Evolutionary conservation across 495 filamentous ascomycete species (phyloP).

Genomic region (Aspergillus coremiiformis): DNA sequence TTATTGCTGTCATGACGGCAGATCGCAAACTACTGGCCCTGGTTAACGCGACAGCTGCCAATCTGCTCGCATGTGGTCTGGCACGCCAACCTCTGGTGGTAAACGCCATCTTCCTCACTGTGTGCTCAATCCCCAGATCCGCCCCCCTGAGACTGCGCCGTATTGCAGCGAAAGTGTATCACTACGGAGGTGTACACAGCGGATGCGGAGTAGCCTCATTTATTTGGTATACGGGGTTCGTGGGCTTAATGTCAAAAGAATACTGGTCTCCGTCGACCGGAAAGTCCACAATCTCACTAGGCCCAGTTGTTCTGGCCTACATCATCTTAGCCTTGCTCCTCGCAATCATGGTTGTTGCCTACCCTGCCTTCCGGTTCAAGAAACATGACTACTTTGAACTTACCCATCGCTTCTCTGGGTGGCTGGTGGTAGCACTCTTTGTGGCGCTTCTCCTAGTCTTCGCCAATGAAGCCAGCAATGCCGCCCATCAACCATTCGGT

Average conservation of each 20-base stretch:
- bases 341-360: slow-evolving; percentile 36
- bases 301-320: slow-evolving; percentile 31
- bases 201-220: slow-evolving; percentile 61
- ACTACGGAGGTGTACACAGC: slow-evolving; percentile 70
- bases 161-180: slow-evolving; percentile 65
- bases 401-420: slow-evolving; percentile 49
- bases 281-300: slow-evolving; percentile 19
- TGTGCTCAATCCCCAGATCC: slow-evolving; percentile 49
- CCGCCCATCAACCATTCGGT: slow-evolving; percentile 21
- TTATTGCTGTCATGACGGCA: slow-evolving; percentile 35
- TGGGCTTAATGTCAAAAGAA: slow-evolving; percentile 43
- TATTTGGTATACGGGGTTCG: slow-evolving; percentile 61
- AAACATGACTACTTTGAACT: slow-evolving; percentile 51
- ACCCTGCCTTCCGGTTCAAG: slow-evolving; percentile 38
- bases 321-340: slow-evolving; percentile 35
- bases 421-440: slow-evolving; percentile 45
- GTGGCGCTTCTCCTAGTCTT: slow-evolving; percentile 34
- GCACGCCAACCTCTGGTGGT: slow-evolving; percentile 71
- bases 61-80: slow-evolving; percentile 47
- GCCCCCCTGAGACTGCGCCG: slow-evolving; percentile 57
- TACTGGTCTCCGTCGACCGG: slow-evolving; percentile 24
- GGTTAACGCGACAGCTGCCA: slow-evolving; percentile 46
- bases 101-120: slow-evolving; percentile 60
- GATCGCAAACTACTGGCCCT: slow-evolving; percentile 31
- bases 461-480: slow-evolving; percentile 25